phyloP scores from a whole-genome alignment of 2,329 filamentous ascomycete species.

The Fusarium sp. region DNA sequence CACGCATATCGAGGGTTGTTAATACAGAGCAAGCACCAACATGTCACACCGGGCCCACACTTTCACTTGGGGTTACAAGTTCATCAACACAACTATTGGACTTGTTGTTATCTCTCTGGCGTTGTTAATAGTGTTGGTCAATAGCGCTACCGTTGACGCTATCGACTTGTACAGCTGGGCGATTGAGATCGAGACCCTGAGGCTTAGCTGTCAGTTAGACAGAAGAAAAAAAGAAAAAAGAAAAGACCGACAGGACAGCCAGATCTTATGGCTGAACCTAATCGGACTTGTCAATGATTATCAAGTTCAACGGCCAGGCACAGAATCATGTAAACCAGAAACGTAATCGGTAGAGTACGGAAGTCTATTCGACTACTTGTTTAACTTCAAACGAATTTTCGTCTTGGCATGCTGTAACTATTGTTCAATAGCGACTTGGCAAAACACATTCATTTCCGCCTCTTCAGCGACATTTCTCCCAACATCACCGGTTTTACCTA shows the following conservation, averaged over 20 bases:
- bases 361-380: no score
- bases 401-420: no score
- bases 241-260: not conserved
- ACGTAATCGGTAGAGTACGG: no score
- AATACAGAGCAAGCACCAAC: no score
- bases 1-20: no score
- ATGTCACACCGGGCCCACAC: no score
- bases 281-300: not conserved
- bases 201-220: not conserved
- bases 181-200: conserved; percentile 12
- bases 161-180: conserved; percentile 2
- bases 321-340: no score
- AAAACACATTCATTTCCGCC: not conserved
- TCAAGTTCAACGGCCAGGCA: no score
- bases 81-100: no score
- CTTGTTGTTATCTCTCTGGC: no score
- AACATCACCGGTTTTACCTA: not conserved
- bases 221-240: not conserved
- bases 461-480: not conserved
- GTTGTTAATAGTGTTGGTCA: not conserved
- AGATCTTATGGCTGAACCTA: not conserved
- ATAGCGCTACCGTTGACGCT: conserved; percentile 17
- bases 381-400: no score
- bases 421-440: not conserved
- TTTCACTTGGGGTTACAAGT: no score